Evolutionary conservation across 2,329 filamentous ascomycete species (phyloP), one percentile per base, ranked within the genome.

Genomic region (Aspergillus sp.): DNA sequence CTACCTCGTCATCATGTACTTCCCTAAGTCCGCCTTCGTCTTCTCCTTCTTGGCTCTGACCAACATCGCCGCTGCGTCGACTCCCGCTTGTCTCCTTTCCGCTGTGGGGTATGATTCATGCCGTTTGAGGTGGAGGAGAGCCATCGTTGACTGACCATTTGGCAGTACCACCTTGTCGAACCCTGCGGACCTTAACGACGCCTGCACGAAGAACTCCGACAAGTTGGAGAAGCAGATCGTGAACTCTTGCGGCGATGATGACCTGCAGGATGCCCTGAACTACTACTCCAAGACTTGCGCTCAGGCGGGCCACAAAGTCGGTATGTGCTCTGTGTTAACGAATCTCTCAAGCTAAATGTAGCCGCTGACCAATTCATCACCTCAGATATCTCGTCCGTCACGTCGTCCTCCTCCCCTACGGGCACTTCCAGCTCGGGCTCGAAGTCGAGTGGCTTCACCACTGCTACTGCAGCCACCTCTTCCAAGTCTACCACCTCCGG

Each of bases 21-120:
- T 75, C 66, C 57, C 68, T 50, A 77, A 76, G 64, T 70, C 72
- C 36, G 65, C 72, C 56, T 54, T 77, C 51, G 51, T 74, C 52
- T 56, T 78, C 50, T 72, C 76, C 53, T 60, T 80, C 52, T 66
- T 80, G 61, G 74, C 76, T 34, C 64, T 78, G 52, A 68, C 70
- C 62, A 72, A 73, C 58, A 65, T 75, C 50, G 65, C 75, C 53
- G 71, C 70, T 53, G 68, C 72, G n/a, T 61, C 71, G 47, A 74
- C 79, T 43, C 78, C 78, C 23, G 76, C 76, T 49, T 82, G 80
- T 65, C 69, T 82, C 43, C 69, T 82, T 42, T 71, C 69, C 40
- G 78, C 76, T 34, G 71, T 82, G 58, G 78, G 78, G 78, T 80
- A 73, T 57, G 74, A 52, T 41, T 23, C 11, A 53, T 42, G 23